phyloP scores from a whole-genome alignment of 768 basidiomycete genomes.

The Dacryopinax primogenitus region DNA sequence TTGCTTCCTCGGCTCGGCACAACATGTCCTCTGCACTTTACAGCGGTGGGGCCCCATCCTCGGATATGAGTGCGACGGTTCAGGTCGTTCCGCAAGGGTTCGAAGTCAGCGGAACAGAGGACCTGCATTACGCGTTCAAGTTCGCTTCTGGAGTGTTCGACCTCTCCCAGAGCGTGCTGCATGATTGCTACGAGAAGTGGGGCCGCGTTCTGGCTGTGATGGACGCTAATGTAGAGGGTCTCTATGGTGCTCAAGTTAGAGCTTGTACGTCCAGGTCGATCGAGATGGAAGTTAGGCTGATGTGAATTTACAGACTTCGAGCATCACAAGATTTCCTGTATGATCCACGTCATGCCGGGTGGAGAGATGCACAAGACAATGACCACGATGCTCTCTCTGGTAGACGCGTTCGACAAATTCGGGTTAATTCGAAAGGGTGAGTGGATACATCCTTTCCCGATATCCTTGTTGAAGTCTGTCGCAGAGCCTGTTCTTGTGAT shows the following conservation, averaged over 20 bases:
- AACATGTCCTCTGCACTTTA: not conserved
- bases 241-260: not conserved
- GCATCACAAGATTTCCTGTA: constrained; percentile 23
- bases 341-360: constrained; percentile 28
- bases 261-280: not conserved
- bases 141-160: constrained; percentile 27
- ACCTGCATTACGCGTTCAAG: constrained; percentile 27
- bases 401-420: constrained; percentile 30
- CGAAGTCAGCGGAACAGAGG: constrained; percentile 24
- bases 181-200: constrained; percentile 28
- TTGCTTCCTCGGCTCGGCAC: not conserved
- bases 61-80: constrained; percentile 25
- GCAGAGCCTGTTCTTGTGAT: constrained; percentile 26
- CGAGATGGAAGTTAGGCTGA: constrained; percentile 13
- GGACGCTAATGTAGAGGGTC: constrained; percentile 22
- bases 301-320: constrained; percentile 27
- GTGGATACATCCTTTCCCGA: not conserved
- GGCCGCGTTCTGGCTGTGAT: constrained; percentile 27
- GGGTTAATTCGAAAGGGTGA: constrained; percentile 27
- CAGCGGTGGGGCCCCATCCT: not conserved
- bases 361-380: constrained; percentile 30
- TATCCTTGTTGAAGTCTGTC: not conserved
- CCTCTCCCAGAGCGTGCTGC: constrained; percentile 22
- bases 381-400: constrained; percentile 29
- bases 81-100: constrained; percentile 21